Evolutionary conservation across 2,329 filamentous ascomycete genomes (phyloP), one percentile per base, ranked within the genome.

Genomic region (Exophiala calicioides): DNA sequence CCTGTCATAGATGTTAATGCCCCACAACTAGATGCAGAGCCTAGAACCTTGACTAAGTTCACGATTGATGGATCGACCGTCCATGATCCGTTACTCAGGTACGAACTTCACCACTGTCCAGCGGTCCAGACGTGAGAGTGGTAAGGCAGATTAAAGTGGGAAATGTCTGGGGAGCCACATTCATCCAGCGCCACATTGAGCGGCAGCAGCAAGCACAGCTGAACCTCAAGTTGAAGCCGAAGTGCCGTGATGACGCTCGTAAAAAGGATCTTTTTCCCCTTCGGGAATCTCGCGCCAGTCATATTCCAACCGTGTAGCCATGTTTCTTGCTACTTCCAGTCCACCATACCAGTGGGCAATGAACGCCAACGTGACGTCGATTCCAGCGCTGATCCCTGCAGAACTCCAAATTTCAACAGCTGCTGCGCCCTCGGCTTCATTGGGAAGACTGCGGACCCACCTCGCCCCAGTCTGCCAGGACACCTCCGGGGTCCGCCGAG

Each of bases 381-480:
- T 83, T 0, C 82, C 82, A 1, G 82, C 81, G 40, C 74, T 75
- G 4, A 85, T 74, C 0, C 84, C 83, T 0, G 80, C 82, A 2
- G 78, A 79, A 3, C 78, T 80, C 82, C 83, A 87, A 5, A 85
- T 67, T 31, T 59, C 57, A 20, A 55, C 44, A 5, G 44, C 29
- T 12, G 12, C 19, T 4, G 29, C 15, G n/a, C 33, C 44, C 16
- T 20, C 16, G n/a, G 27, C 34, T 44, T 59, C 55, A 9, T 38
- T 51, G 2, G 48, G 47, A 12, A 49, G 31, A 34, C 53, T 58
- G 18, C 52, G 44, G 8, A 85, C 78, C 78, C 81, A 87, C 29
- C 84, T 72, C 15, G 84, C 84, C 20, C 73, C 71, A 0, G 71
- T 65, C 19, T 82, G 72, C 84, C 84, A 88, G 0, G 77, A 63